Percentiles rank a stretch among this genome's conserved stretches.
Conservation (phyloP, 805 yeast genomes). For the Lipomyces starkeyi region DNA sequence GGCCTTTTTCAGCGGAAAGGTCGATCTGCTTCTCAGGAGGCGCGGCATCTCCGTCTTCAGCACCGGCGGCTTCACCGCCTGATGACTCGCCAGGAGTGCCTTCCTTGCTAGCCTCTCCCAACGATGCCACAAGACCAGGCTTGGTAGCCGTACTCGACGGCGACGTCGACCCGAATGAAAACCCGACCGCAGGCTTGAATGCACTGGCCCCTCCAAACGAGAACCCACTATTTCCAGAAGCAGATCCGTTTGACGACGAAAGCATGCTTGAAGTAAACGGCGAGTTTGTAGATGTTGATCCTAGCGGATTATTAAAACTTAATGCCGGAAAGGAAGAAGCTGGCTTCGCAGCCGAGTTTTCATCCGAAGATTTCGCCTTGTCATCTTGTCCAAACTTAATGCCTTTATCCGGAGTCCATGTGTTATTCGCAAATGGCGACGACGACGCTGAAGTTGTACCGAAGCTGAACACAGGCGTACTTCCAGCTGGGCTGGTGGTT, state of each 20-base stretch:
- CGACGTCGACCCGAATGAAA: conserved; percentile 22
- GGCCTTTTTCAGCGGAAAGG: conserved; percentile 60
- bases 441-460: conserved; percentile 2
- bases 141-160: not conserved
- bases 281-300: conserved; percentile 4
- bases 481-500: conserved; percentile 10
- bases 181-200: conserved; percentile 23
- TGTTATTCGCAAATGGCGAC: conserved; percentile 27
- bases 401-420: conserved; percentile 46
- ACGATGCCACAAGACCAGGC: conserved; percentile 5
- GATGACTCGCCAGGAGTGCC: conserved; percentile 8
- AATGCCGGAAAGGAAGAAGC: not conserved
- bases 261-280: conserved; percentile 1
- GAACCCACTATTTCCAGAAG: conserved; percentile 39
- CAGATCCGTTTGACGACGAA: not conserved
- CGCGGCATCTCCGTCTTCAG: conserved; percentile 26
- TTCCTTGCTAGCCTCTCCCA: conserved; percentile 6
- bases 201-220: conserved; percentile 38
- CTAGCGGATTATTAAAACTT: conserved; percentile 21
- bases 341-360: conserved; percentile 17
- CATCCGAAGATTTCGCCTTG: conserved; percentile 1
- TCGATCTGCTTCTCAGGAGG: conserved; percentile 52
- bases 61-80: conserved; percentile 10
- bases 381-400: conserved; percentile 41
- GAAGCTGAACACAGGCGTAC: conserved; percentile 26